Evolutionary conservation across 2,329 filamentous ascomycete genomes (phyloP).

Genomic region (Teratosphaeria viscida): DNA sequence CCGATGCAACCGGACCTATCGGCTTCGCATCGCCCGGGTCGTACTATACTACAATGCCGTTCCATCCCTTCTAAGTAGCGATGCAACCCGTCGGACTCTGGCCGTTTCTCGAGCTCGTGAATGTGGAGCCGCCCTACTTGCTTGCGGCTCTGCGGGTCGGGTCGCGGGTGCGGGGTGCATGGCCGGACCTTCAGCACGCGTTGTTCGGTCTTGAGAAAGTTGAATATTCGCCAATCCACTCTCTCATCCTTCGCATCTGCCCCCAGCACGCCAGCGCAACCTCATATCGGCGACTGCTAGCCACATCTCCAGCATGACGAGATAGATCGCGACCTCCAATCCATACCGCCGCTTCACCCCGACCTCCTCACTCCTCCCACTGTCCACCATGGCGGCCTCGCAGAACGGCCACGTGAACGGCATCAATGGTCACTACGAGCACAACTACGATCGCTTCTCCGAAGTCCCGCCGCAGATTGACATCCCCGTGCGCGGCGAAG

Average conservation of each 20-base stretch:
- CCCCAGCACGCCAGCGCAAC: background rate
- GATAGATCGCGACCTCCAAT: background rate
- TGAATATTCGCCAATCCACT: background rate
- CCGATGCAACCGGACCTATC: background rate
- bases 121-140: background rate
- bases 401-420: constrained; percentile 44
- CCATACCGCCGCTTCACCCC: background rate
- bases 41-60: background rate
- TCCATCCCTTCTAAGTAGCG: too few species aligned
- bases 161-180: background rate
- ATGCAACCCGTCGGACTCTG: background rate
- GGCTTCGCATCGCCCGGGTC: background rate
- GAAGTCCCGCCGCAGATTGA: constrained; percentile 54
- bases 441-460: constrained; percentile 42
- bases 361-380: background rate
- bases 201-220: background rate
- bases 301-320: background rate
- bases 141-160: constrained; percentile 3
- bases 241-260: background rate
- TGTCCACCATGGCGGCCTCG: constrained; percentile 39
- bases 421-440: constrained; percentile 34
- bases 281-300: background rate
- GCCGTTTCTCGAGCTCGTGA: background rate
- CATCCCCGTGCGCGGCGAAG: constrained; percentile 51
- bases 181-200: background rate